Evolutionary conservation across 2,329 filamentous ascomycete species (phyloP).

Genomic region (Verticillium longisporum): DNA sequence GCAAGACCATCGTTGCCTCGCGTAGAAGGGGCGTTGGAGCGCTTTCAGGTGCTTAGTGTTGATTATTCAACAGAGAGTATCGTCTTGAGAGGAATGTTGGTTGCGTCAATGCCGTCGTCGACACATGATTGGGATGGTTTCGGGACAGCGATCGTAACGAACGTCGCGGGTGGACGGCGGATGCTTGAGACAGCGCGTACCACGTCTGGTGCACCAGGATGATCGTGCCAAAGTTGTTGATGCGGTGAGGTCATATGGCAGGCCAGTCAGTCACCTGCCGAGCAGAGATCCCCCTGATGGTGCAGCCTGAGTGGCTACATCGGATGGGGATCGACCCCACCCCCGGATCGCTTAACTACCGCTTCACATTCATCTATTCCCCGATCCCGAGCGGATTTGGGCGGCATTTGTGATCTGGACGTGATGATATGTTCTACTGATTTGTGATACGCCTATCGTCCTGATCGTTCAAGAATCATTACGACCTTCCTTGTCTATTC

Average conservation of each 20-base stretch:
- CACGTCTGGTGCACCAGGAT: neutral
- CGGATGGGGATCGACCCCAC: neutral
- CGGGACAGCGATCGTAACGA: neutral
- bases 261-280: neutral
- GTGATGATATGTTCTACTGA: neutral
- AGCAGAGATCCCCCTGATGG: neutral
- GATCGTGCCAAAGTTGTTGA: neutral
- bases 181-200: neutral
- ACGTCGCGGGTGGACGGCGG: neutral
- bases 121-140: neutral
- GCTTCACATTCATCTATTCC: neutral
- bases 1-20: neutral
- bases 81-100: neutral
- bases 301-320: neutral
- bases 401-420: neutral
- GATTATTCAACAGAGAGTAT: neutral
- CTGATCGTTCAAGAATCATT: neutral
- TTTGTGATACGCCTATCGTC: neutral
- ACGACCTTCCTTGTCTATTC: neutral
- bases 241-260: slow-evolving; percentile 1
- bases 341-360: neutral
- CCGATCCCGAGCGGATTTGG: too few relatives aligned
- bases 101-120: neutral
- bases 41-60: neutral
- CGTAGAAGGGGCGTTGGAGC: neutral